Evolutionary conservation across 805 yeast genomes (phyloP).

Genomic region (Ogataea angusta): DNA sequence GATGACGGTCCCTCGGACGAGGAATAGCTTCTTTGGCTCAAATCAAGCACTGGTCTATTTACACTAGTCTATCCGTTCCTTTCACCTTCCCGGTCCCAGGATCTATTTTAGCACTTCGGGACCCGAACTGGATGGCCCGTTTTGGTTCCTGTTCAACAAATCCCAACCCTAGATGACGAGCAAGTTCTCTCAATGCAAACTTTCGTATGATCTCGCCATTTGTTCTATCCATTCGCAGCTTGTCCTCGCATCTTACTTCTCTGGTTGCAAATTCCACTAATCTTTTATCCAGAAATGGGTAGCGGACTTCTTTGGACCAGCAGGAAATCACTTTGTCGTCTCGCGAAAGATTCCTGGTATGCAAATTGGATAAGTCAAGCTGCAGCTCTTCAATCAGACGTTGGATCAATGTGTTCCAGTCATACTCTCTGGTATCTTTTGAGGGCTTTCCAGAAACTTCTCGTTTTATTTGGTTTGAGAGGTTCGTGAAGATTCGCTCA

Average conservation of each 20-base stretch:
- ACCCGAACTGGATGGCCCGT: slow-evolving; percentile 96
- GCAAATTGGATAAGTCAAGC: slow-evolving; percentile 68
- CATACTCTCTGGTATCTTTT: slow-evolving; percentile 16
- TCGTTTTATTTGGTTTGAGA: slow-evolving; percentile 25
- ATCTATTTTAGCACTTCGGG: slow-evolving; percentile 91
- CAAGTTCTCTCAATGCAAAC: slow-evolving; percentile 58
- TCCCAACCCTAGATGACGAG: slow-evolving; percentile 38
- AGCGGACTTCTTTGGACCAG: slow-evolving; percentile 89
- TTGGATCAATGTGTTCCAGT: slow-evolving; percentile 25
- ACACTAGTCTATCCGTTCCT: slow-evolving; percentile 57
- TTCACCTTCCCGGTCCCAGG: slow-evolving; percentile 69
- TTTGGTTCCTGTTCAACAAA: slow-evolving; percentile 74
- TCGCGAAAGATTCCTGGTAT: slow-evolving; percentile 79
- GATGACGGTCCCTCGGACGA: slow-evolving; percentile 34
- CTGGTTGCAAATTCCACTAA: slow-evolving; percentile 51
- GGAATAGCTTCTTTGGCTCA: slow-evolving; percentile 4
- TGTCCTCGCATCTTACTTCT: slow-evolving; percentile 47
- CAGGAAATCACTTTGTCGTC: slow-evolving; percentile 85
- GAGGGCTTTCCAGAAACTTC: slow-evolving; percentile 20
- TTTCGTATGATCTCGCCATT: slow-evolving; percentile 43
- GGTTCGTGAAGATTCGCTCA: slow-evolving; percentile 44
- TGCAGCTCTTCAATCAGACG: slow-evolving; percentile 58
- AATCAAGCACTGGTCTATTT: not conserved
- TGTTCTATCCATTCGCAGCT: slow-evolving; percentile 36
- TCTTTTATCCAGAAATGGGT: slow-evolving; percentile 72